Evolutionary conservation across 1,284 basidiomycete species (phyloP).

Genomic region (Wallemia ichthyophaga): DNA sequence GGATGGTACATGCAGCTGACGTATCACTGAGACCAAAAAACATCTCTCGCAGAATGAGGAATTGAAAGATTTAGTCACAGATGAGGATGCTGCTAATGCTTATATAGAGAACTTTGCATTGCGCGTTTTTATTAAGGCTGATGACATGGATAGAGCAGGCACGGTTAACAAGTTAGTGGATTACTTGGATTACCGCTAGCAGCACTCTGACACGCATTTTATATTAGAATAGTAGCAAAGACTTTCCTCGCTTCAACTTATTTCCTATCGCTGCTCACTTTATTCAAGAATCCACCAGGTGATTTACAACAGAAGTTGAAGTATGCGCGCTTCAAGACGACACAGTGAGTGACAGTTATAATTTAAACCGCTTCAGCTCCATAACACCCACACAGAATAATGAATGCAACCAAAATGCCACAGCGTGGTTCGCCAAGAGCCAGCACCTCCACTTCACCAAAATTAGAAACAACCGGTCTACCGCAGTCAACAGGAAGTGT

Average conservation of each 20-base stretch:
- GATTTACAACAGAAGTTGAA: not conserved
- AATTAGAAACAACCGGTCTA: not conserved
- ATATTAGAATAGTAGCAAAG: constrained; percentile 41
- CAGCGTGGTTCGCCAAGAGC: not conserved
- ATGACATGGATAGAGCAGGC: constrained; percentile 59
- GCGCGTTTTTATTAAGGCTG: constrained; percentile 59
- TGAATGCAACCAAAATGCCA: constrained; percentile 14
- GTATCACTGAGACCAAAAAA: constrained; percentile 1
- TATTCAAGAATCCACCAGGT: constrained; percentile 27
- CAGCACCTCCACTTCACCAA: not conserved
- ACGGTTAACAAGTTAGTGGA: constrained; percentile 32
- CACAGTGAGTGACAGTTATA: constrained; percentile 9
- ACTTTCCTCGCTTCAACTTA: constrained; percentile 64
- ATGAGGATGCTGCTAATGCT: constrained; percentile 49
- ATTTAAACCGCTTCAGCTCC: not conserved
- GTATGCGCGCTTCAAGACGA: constrained; percentile 8
- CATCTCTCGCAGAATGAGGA: constrained; percentile 8
- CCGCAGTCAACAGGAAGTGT: not conserved
- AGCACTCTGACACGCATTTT: not conserved
- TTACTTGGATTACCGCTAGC: not conserved
- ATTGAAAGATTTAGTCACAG: constrained; percentile 64
- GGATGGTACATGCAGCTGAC: not conserved
- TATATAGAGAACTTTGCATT: constrained; percentile 86
- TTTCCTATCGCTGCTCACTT: constrained; percentile 50
- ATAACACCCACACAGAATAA: not conserved